phyloP scores from a whole-genome alignment of 108 stramenopile species.

The Discostella stelligeroides region DNA sequence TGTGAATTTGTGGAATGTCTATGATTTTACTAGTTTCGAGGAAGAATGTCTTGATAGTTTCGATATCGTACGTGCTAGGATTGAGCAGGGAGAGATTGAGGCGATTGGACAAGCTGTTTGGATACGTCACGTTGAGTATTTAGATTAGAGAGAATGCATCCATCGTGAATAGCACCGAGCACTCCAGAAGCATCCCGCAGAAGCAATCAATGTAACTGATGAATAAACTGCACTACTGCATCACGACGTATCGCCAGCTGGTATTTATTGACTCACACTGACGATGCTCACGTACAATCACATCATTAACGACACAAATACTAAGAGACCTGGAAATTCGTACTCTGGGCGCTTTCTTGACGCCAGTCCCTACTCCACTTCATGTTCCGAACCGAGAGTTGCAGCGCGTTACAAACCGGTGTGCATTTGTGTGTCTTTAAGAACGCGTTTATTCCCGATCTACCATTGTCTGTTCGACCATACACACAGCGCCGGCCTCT shows the following conservation, averaged over 20 bases:
- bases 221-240: no score
- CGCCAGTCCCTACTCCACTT: constrained; percentile 48
- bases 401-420: constrained; percentile 54
- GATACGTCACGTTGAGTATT: constrained; percentile 35
- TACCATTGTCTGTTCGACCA: constrained; percentile 63
- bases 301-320: no score
- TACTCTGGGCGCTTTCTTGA: constrained; percentile 20
- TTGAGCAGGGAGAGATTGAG: constrained; percentile 28
- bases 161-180: no score
- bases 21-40: no score
- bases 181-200: no score
- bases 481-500: constrained; percentile 47
- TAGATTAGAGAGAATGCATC: no score
- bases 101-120: constrained; percentile 46
- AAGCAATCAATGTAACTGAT: no score
- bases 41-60: not conserved
- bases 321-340: constrained; percentile 30
- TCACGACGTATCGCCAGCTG: no score
- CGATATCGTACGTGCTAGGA: not conserved
- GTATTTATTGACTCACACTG: no score
- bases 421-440: constrained; percentile 65
- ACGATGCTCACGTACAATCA: no score
- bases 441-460: constrained; percentile 51
- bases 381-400: constrained; percentile 52
- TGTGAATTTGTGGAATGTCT: no score